These are phyloP conservation scores for Apophysomyces ossiformis DNA, from an alignment of 371 early-diverging fungal species.

Conservation along the genomic window DNA sequence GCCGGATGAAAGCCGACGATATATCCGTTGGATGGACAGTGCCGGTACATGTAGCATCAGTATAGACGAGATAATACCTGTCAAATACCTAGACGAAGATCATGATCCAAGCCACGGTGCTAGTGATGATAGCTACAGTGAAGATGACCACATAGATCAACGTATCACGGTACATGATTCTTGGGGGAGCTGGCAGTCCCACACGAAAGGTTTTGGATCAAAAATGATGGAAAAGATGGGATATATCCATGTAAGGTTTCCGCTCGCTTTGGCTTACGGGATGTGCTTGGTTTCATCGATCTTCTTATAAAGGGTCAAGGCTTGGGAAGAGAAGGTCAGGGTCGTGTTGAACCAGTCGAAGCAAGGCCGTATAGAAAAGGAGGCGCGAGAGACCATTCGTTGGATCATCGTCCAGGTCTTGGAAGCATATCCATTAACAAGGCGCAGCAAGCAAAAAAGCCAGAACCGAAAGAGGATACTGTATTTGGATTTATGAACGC, in stretches of 20 bases:
- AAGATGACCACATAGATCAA: constrained; percentile 5
- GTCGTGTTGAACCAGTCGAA: constrained; percentile 29
- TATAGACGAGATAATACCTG: constrained; percentile 26
- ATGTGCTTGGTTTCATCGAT: background rate
- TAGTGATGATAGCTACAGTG: constrained; percentile 6
- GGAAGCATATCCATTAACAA: background rate
- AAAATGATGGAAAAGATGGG: constrained; percentile 49
- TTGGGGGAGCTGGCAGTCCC: constrained; percentile 33
- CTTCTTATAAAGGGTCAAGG: constrained; percentile 32
- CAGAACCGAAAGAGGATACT: constrained; percentile 20
- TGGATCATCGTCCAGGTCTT: constrained; percentile 10
- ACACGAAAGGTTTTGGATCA: constrained; percentile 42
- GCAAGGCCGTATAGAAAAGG: constrained; percentile 14
- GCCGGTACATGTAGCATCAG: constrained; percentile 5
- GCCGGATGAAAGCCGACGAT: constrained; percentile 15
- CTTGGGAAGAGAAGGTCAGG: constrained; percentile 31
- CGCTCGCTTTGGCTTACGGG: background rate
- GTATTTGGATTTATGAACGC: constrained; percentile 29
- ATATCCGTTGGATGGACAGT: constrained; percentile 7
- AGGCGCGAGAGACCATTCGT: background rate
- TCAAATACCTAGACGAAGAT: constrained; percentile 11
- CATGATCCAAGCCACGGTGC: background rate
- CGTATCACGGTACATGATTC: background rate
- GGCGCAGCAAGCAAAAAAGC: background rate
- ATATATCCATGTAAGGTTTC: constrained; percentile 30